phyloP scores from a whole-genome alignment of 768 basidiomycete genomes.

The Neoboletus brunneissimus region DNA sequence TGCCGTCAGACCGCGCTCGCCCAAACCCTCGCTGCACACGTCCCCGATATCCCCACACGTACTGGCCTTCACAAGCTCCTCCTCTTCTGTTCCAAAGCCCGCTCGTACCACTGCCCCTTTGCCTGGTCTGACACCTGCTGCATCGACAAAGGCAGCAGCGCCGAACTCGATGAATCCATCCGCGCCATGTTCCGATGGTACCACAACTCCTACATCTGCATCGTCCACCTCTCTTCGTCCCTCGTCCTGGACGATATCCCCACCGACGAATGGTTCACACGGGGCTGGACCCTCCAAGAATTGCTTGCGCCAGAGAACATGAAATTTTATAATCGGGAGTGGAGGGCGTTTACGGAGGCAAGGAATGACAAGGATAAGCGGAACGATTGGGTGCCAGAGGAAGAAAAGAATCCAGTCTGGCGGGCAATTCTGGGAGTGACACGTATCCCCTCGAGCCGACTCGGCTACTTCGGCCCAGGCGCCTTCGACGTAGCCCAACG shows the following conservation, averaged over 20 bases:
- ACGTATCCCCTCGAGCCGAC: not conserved
- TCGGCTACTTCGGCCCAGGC: conserved; percentile 1
- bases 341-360: conserved; percentile 1
- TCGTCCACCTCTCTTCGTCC: conserved; percentile 15
- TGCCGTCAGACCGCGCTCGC: not conserved
- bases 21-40: not conserved
- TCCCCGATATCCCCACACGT: not conserved
- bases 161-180: conserved; percentile 26
- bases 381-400: not conserved
- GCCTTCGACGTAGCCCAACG: conserved; percentile 3
- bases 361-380: conserved; percentile 6
- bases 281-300: conserved; percentile 17
- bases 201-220: conserved; percentile 14
- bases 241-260: conserved; percentile 9
- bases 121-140: conserved; percentile 27
- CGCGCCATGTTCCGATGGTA: conserved; percentile 31
- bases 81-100: conserved; percentile 11
- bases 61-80: conserved; percentile 7
- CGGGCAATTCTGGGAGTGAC: not conserved
- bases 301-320: conserved; percentile 17
- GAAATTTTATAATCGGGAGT: conserved; percentile 15
- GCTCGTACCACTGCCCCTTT: conserved; percentile 4
- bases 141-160: conserved; percentile 24
- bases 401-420: conserved; percentile 1
- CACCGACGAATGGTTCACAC: conserved; percentile 19